Evolutionary conservation across 768 basidiomycete species (phyloP), one percentile per base, ranked within the genome.

Genomic region (Saitozyma sp.): DNA sequence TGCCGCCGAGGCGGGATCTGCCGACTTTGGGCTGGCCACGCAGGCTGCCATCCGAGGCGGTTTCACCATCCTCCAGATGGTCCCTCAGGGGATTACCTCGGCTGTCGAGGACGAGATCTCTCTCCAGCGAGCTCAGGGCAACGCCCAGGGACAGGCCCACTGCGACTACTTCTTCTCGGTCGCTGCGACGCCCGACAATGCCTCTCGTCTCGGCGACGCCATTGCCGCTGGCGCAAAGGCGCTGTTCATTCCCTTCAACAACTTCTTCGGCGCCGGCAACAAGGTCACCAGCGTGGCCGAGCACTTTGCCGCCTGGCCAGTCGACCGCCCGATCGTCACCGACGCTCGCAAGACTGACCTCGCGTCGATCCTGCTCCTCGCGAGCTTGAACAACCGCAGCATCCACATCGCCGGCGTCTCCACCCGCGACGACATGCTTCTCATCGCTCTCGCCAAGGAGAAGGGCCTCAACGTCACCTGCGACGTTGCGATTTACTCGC

Each of bases 391-490:
- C 79, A 87, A 84, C 73, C 87, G 92, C 63, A 87, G 86, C 67
- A 85, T 98, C 9, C 96, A 99, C 78, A 85, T 98, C 67, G 91
- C 91, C 9, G 90, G 94, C 70, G 91, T 98, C 40, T 87, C 87
- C 64, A 89, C 84, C 65, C 84, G 85, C 67, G 92, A 94, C 58
- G 96, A 98, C 74, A 82, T 99, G 53, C 83, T 89, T 39, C 82
- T 99, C 61, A 97, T 99, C 76, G 88, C 89, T 2, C 84, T 99
- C 45, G 93, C 92, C 84, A 99, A 99, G 82, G 88, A 88, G 48
- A 94, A 92, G 82, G 84, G 89, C 11, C 85, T 98, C 70, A 89
- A 91, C 72, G 95, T 97, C 54, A 97, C 95, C 3, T 98, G 95
- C 79, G 96, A 99, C 70, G 91, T 96, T 40, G 88, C 93, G 13